Base-by-base conservation (phyloP, 257 asterid species). In the Osmanthus fragrans region DNA sequence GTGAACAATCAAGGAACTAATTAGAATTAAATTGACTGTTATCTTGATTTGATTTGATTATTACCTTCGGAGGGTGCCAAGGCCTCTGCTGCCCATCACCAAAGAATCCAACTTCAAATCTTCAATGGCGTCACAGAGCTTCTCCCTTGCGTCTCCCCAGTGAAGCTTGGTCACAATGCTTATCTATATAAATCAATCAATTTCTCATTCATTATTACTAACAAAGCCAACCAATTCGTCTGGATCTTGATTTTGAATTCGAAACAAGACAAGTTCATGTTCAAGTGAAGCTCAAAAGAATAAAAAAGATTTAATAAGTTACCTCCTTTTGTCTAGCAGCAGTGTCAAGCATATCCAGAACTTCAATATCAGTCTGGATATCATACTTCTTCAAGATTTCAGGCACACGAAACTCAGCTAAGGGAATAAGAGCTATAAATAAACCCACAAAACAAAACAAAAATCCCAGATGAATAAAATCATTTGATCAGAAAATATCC, bases 101-200 rank as follows among this genome's bases (percentile, higher is more conserved):
- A 93, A 66, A 13, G 90, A 89, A 72, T 91, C 92, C 82, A 95
- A 67, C 85, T 91, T 89, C 87, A 93, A 73, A 79, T 85, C 91
- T 63, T 85, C 96, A 80, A 80, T 76, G 10, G 96, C 90, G 0
- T 88, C 93, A 49, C 85, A 76, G 0, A 92, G 85, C 90, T 88
- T 90, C 88, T 94, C 99, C 67, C 99, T 89, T 40, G 99, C 96
- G 76, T 94, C 98, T 77, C 99, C 99, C 96, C 95, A 88, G 58
- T 89, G 91, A 71, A 93, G 10, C 75, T 95, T 93, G 30, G 85
- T 72, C 32, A 93, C 93, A 60, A 90, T 84, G 2, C 8, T 87
- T 77, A 95, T 91, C 99, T 95, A 56, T 45, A 68, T 45, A 63
- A 74, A 73, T n/a, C n/a, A 71, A 79, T 9, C 49, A 66, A 56